Percentiles rank a stretch among this genome's conserved stretches.
Evolutionary conservation across 2,329 filamentous ascomycete species (phyloP).

Genomic region (Alternaria gansuensis): DNA sequence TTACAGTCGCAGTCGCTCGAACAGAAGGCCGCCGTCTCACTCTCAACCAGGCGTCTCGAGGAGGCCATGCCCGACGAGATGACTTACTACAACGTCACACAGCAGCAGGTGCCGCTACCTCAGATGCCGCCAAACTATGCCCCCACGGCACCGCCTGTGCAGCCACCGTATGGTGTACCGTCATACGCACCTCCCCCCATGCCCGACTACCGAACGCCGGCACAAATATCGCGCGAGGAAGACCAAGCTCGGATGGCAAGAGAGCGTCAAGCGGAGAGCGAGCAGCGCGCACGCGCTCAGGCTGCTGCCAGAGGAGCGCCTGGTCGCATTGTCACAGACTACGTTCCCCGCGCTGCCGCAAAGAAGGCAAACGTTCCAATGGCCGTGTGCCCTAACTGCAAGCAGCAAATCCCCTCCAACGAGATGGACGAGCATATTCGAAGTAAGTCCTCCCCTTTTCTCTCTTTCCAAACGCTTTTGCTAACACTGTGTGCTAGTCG

Average conservation of each 20-base stretch:
- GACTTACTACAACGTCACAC: slow-evolving; percentile 49
- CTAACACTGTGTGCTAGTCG: slow-evolving; percentile 66
- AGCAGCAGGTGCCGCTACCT: slow-evolving; percentile 43
- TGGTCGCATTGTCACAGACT: slow-evolving; percentile 87
- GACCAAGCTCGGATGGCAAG: slow-evolving; percentile 51
- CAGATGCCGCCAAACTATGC: slow-evolving; percentile 42
- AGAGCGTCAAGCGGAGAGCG: slow-evolving; percentile 58
- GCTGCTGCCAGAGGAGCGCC: slow-evolving; percentile 75
- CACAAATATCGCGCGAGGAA: slow-evolving; percentile 49
- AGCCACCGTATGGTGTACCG: slow-evolving; percentile 36
- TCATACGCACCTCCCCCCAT: slow-evolving; percentile 40
- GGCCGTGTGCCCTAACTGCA: slow-evolving; percentile 90
- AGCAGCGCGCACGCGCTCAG: slow-evolving; percentile 77
- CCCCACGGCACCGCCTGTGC: slow-evolving; percentile 41
- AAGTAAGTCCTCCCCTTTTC: slow-evolving; percentile 62
- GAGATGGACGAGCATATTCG: slow-evolving; percentile 93
- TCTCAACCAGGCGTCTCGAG: slow-evolving; percentile 86
- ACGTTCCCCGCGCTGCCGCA: slow-evolving; percentile 83
- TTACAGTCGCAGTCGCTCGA: slow-evolving; percentile 94
- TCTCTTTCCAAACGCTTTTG: slow-evolving; percentile 8
- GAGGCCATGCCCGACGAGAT: slow-evolving; percentile 89
- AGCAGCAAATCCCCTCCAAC: slow-evolving; percentile 83
- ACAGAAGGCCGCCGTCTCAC: slow-evolving; percentile 90
- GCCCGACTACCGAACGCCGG: slow-evolving; percentile 42
- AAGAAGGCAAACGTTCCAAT: slow-evolving; percentile 71